Conservation (phyloP, 2,329 filamentous ascomycete genomes). For the Rosellinia necatrix region DNA sequence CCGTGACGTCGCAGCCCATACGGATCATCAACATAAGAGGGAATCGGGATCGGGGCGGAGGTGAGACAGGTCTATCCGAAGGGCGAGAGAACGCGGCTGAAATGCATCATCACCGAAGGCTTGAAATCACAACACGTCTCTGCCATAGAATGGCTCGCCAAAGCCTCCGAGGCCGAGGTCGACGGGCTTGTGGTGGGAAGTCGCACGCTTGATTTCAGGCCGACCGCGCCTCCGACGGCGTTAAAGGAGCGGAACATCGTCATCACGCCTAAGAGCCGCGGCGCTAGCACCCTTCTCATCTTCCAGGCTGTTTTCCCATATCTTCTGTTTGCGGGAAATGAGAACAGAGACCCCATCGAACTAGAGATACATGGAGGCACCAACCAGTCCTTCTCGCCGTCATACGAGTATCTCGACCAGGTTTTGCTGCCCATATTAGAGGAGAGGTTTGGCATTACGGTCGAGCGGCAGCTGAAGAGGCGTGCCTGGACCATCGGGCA, state of each 20-base stretch:
- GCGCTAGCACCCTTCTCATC: slow-evolving; percentile 61
- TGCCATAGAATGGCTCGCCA: slow-evolving; percentile 58
- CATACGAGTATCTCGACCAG: slow-evolving; percentile 67
- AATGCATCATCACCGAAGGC: slow-evolving; percentile 45
- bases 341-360: slow-evolving; percentile 49
- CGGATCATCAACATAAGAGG: slow-evolving; percentile 60
- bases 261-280: slow-evolving; percentile 54
- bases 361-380: slow-evolving; percentile 62
- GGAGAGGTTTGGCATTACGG: slow-evolving; percentile 52
- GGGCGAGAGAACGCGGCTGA: background rate
- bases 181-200: slow-evolving; percentile 57
- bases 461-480: slow-evolving; percentile 50
- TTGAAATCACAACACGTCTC: slow-evolving; percentile 66
- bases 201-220: slow-evolving; percentile 53
- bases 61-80: slow-evolving; percentile 35
- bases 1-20: slow-evolving; percentile 58
- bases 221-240: slow-evolving; percentile 45
- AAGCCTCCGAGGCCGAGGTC: slow-evolving; percentile 55
- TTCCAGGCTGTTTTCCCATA: slow-evolving; percentile 66
- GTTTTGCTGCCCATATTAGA: slow-evolving; percentile 61
- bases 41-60: slow-evolving; percentile 50
- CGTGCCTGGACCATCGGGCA: slow-evolving; percentile 59
- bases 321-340: slow-evolving; percentile 58
- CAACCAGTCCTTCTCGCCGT: slow-evolving; percentile 60
- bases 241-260: slow-evolving; percentile 50